These are phyloP conservation scores for Gyromitra esculenta DNA, from an alignment of 2,329 filamentous ascomycete species.

Conservation along the genomic window DNA sequence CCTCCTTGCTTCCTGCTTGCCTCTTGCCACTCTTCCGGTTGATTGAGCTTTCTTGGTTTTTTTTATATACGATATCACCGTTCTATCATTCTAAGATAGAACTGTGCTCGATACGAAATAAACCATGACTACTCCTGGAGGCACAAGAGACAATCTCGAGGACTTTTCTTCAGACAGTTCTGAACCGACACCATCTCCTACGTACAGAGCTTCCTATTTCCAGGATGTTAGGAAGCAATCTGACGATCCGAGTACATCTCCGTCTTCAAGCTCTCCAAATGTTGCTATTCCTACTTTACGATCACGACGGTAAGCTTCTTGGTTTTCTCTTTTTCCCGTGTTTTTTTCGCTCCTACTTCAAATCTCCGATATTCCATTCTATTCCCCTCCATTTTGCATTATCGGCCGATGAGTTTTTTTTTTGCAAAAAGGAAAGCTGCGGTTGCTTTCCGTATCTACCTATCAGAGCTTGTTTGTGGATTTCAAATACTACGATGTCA, in stretches of 20 bases:
- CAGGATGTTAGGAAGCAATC: slow-evolving; percentile 48
- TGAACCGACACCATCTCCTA: slow-evolving; percentile 38
- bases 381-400: slow-evolving; percentile 21
- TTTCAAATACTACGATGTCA: slow-evolving; percentile 39
- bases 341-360: slow-evolving; percentile 3
- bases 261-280: slow-evolving; percentile 46
- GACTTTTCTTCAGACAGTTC: slow-evolving; percentile 28
- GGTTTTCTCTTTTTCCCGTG: slow-evolving; percentile 9
- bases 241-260: slow-evolving; percentile 48
- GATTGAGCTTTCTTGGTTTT: slow-evolving; percentile 27
- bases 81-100: slow-evolving; percentile 25
- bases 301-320: slow-evolving; percentile 44
- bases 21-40: slow-evolving; percentile 1
- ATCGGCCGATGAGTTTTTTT: slow-evolving; percentile 6
- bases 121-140: slow-evolving; percentile 37
- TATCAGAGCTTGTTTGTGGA: slow-evolving; percentile 21
- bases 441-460: slow-evolving; percentile 36
- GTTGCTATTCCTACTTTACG: slow-evolving; percentile 49
- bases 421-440: slow-evolving; percentile 31
- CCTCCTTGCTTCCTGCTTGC: not conserved
- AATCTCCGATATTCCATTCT: not conserved
- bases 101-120: slow-evolving; percentile 15
- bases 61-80: slow-evolving; percentile 23
- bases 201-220: slow-evolving; percentile 45
- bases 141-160: slow-evolving; percentile 34